Base-by-base conservation (phyloP, 441 rosid species). In the Daphne laureola region DNA sequence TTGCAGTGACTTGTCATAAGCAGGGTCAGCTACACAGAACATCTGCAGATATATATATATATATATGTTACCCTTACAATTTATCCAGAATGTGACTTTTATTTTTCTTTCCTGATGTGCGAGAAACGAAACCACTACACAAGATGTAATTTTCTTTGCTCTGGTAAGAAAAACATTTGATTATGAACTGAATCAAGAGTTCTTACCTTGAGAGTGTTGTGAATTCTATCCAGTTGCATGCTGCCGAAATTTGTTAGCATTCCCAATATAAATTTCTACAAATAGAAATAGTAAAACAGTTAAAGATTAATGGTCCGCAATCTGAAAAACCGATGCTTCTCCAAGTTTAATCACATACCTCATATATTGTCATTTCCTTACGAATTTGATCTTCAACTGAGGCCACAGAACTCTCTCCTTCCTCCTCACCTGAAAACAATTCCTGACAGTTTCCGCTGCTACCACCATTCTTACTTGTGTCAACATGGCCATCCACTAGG, bases 211-310 rank as follows among this genome's bases (percentile, higher is more conserved):
- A 90, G 93, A 18, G 88, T 87, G 62, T 90, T 87, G 52, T 93
- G 97, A 67, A 90, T 93, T 67, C 86, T 73, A 61, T 90, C 96
- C 61, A 83, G 67, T 49, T 89, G 77, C 96, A 87, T 87, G 78
- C 80, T 80, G 25, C 96, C 90, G 31, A 93, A 85, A 70, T 93
- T 85, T 55, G 93, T 90, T 55, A 90, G 97, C 97, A 90, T 93
- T 59, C 95, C 97, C 86, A 78, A 56, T 60, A 93, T 93, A 53
- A 83, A 93, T 84, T 93, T 87, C 97, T 93, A 74, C 57, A 74
- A 51, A 21, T 21, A 21, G 25, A 21, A 47, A 65, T 21, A 43
- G 61, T 62, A 64, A 67, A 54, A 27, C 46, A 12, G 49, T 69
- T 45, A 57, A 62, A 67, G 43, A 62, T 3, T 31, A 21, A 21